phyloP scores from a whole-genome alignment of 2,329 filamentous ascomycete species.

The Aspergillus persii region DNA sequence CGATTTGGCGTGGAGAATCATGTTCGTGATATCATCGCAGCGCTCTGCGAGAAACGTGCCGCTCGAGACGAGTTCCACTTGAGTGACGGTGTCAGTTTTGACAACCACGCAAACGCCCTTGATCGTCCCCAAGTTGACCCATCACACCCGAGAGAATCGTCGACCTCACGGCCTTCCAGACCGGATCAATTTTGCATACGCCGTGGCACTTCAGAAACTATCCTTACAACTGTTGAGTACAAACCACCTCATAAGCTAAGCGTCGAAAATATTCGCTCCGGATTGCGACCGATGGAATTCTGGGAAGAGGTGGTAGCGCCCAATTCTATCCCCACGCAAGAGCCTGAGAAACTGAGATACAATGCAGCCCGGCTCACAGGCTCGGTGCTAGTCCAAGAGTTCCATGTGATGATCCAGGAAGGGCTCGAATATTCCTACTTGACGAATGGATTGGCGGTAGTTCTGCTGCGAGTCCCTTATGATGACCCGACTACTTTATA shows the following conservation, averaged over 20 bases:
- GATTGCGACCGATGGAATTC: slow-evolving; percentile 18
- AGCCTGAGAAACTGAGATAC: slow-evolving; percentile 16
- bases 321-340: slow-evolving; percentile 5
- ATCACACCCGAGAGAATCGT: slow-evolving; percentile 1
- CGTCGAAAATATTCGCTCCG: slow-evolving; percentile 6
- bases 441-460: slow-evolving; percentile 20
- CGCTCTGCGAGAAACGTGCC: slow-evolving; percentile 14
- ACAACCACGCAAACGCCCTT: slow-evolving; percentile 15
- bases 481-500: slow-evolving; percentile 23
- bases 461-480: slow-evolving; percentile 21
- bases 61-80: slow-evolving; percentile 14
- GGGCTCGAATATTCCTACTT: slow-evolving; percentile 28
- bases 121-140: slow-evolving; percentile 8
- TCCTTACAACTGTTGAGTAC: slow-evolving; percentile 15
- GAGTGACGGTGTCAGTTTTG: slow-evolving; percentile 13
- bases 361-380: slow-evolving; percentile 19
- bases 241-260: slow-evolving; percentile 19
- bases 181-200: slow-evolving; percentile 22
- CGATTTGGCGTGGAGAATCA: slow-evolving; percentile 20
- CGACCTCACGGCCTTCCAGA: slow-evolving; percentile 1
- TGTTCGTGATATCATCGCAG: slow-evolving; percentile 14
- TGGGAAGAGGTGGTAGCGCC: slow-evolving; percentile 11
- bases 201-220: slow-evolving; percentile 6
- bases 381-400: slow-evolving; percentile 22
- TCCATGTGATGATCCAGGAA: slow-evolving; percentile 29